Base-by-base conservation (phyloP, 1,139 yeast species). In the Pneumocystis sp. region DNA sequence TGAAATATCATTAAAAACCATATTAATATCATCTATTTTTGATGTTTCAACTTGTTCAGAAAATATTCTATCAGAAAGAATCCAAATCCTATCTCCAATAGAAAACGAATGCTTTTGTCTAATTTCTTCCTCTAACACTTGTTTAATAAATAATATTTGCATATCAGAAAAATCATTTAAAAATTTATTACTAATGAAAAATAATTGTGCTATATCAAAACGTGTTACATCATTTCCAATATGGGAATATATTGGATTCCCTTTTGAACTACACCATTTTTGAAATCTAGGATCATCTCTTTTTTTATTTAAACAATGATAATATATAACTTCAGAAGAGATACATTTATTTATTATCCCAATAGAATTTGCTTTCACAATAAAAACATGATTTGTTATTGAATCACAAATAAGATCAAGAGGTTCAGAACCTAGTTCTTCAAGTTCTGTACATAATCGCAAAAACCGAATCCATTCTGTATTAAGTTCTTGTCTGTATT, bases 401-500 rank as follows among this genome's bases (percentile, higher is more conserved):
- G 45, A 42, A 59, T 59, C 61, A 15, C n/a, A 42, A 42, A 39
- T 15, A 21, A 59, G 31, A 21, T 39, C 44, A 59, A 39, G 61
- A 31, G 61, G 61, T 12, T 59, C 61, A 21, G 44, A 42, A 59
- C 45, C 61, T 10, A 39, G 21, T 42, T 42, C 45, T 21, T 59
- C 61, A 39, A 59, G 61, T 59, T 59, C 61, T 21, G 61, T 39
- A 59, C 61, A 59, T 29, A 59, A 42, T n/a, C 61, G 61, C 21
- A 42, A 17, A 59, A 59, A 59, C 21, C 61, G 61, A 59, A 39
- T 21, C 61, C 61, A 59, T 39, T 39, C 61, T 10, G 45, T 40
- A 59, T 59, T 59, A 59, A 59, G 45, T 39, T 59, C 61, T 4
- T 39, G 45, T 31, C 61, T 59, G 21, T 59, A 31, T 29, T 59